Base-by-base conservation (phyloP, 169 alveolate species). In the Amoebophrya sp. region DNA sequence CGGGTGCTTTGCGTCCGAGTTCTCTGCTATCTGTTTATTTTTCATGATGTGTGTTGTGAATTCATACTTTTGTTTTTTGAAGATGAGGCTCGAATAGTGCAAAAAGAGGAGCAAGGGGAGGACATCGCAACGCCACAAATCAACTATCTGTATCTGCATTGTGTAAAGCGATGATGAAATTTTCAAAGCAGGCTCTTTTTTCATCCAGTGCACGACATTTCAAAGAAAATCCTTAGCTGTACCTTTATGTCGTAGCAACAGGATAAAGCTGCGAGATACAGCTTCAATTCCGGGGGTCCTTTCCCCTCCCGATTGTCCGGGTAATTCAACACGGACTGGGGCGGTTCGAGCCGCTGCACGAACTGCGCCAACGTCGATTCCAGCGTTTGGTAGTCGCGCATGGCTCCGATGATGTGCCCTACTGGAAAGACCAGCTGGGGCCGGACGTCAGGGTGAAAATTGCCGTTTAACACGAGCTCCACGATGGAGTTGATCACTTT, bases 401-500 rank as follows among this genome's bases (percentile, higher is more conserved):
- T 66, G 7, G 35, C 83, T 25, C 83, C 83, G 18, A 66, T 66
- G 32, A 66, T 66, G 83, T 66, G 83, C 10, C 83, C 83, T 3
- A 66, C 83, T 25, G 83, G 83, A 66, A 66, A 66, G 32, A 66
- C 83, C 83, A 66, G 29, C 83, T 66, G 83, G 29, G 83, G 83
- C 35, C 83, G 29, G 32, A 66, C 83, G 83, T 66, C 83, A 7
- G 83, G 32, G 83, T 66, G 83, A 66, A 66, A 66, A n/a, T n/a
- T 25, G 1, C 83, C 83, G 83, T 66, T 7, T 3, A 66, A 3
- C 1, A 66, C 83, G 2, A 66, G 83, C 10, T 66, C 83, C 35
- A 66, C 83, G 83, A 66, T 66, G 29, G 1, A 1, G 35, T 7
- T 66, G 83, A 66, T 66, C 83, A 66, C 83, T 25, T 25, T 7